A percentile compares a stretch with the other conserved stretches of the same genome.
Evolutionary conservation across 495 filamentous ascomycete genomes (phyloP).

Genomic region (Parachaetomium inaequale): DNA sequence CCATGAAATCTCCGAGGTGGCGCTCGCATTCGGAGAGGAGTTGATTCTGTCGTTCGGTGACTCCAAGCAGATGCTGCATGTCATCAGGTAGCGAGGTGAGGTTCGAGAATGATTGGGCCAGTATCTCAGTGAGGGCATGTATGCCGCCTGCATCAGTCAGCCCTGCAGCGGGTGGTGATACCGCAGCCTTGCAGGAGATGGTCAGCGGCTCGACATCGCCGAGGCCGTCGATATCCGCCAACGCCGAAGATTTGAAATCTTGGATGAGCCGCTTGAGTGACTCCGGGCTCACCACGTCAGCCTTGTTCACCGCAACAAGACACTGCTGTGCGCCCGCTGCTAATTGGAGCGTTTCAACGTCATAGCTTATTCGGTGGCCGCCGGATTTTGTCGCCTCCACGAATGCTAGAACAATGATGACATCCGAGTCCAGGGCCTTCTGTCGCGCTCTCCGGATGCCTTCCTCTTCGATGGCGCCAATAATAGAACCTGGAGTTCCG

Average conservation of each 20-base stretch:
- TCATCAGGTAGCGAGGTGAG: constrained; percentile 63
- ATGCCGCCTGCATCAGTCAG: constrained; percentile 61
- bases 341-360: constrained; percentile 45
- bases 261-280: constrained; percentile 28
- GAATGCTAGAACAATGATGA: constrained; percentile 77
- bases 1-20: constrained; percentile 68
- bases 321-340: constrained; percentile 55
- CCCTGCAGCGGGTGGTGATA: constrained; percentile 20
- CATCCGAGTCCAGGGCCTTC: constrained; percentile 77
- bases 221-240: constrained; percentile 33
- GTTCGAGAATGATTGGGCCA: constrained; percentile 63
- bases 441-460: constrained; percentile 83
- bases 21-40: constrained; percentile 68
- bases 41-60: constrained; percentile 82
- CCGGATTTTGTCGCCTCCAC: constrained; percentile 50
- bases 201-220: constrained; percentile 33
- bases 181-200: constrained; percentile 63
- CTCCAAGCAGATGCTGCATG: constrained; percentile 79
- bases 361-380: constrained; percentile 42
- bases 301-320: constrained; percentile 79
- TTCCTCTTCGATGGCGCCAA: constrained; percentile 80
- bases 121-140: constrained; percentile 59
- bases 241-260: constrained; percentile 33
- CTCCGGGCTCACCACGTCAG: constrained; percentile 52
- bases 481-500: constrained; percentile 20